Evolutionary conservation across 257 asterid species (phyloP), one percentile per base, ranked within the genome.

Genomic region (Verbena officinalis): DNA sequence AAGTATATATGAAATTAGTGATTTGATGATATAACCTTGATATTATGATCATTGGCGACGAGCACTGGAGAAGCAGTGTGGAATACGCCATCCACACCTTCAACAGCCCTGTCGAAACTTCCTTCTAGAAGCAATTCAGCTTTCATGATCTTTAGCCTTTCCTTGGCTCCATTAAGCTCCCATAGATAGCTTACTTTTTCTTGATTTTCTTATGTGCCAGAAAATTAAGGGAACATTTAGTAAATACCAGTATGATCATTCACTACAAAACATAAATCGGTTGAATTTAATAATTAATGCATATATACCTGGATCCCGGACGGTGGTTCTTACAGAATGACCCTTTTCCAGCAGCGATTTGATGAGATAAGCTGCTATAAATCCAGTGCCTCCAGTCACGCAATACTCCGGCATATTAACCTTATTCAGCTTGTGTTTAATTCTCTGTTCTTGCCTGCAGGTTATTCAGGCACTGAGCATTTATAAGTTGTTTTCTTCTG

Each of bases 331-430:
- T 15, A 94, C 93, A 2, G 14, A 52, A 58, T 88, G 83, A 22
- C 97, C 97, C 55, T 80, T 86, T 59, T 78, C 81, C 3, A 94
- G 78, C 14, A 94, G 82, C 7, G 86, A 73, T 45, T 83, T 90
- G 46, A 94, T 78, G 33, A 94, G 78, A 74, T 90, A 79, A 73
- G 93, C 84, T 24, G 97, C 97, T 59, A 94, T 80, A 62, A 90
- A 85, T 9, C 97, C 99, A 17, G 95, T 86, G 7, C 97, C 97
- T 10, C 97, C 97, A 11, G 97, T 88, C 24, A 94, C 96, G 53
- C 97, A 86, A 50, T 83, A 93, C 53, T 74, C 81, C n/a, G 72
- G 64, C 97, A 89, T 90, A 23, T 70, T 36, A 23, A 11, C 16
- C 19, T 49, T 8, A 1, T 54, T 11, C 42, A 40, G 19, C 62